These are phyloP conservation scores for Monosporascus sp. DNA, from an alignment of 2,329 filamentous ascomycete species.

Conservation along the genomic window DNA sequence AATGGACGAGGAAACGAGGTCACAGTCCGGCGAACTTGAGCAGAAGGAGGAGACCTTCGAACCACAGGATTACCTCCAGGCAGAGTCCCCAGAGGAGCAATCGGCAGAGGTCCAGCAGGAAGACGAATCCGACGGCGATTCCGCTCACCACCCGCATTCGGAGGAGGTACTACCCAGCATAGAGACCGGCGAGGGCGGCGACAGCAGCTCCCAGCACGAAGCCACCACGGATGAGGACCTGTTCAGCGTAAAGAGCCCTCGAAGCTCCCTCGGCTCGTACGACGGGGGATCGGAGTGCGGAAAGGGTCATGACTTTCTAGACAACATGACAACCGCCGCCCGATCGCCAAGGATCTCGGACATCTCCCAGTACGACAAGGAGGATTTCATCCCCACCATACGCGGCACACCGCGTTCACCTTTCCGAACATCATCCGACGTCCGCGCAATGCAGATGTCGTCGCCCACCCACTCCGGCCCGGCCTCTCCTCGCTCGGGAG, in stretches of 20 bases:
- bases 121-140: not conserved
- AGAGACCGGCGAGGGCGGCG: conserved; percentile 22
- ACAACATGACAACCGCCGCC: conserved; percentile 28
- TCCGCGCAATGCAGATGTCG: conserved; percentile 67
- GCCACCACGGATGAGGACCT: conserved; percentile 47
- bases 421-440: conserved; percentile 65
- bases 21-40: conserved; percentile 5
- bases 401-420: conserved; percentile 56
- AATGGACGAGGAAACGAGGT: conserved; percentile 32
- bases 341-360: conserved; percentile 44
- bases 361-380: conserved; percentile 42
- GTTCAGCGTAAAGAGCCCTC: conserved; percentile 53
- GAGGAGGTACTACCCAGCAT: conserved; percentile 16
- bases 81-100: not conserved
- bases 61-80: not conserved
- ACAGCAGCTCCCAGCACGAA: conserved; percentile 47
- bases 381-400: conserved; percentile 48
- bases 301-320: conserved; percentile 20
- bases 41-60: not conserved
- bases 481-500: conserved; percentile 46
- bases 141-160: not conserved
- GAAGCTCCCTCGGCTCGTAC: conserved; percentile 52
- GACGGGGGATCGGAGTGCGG: conserved; percentile 27
- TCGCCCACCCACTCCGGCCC: conserved; percentile 54
- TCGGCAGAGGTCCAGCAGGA: not conserved